Base-by-base conservation (phyloP, 2,329 filamentous ascomycete species). In the Apiospora malaysiana region DNA sequence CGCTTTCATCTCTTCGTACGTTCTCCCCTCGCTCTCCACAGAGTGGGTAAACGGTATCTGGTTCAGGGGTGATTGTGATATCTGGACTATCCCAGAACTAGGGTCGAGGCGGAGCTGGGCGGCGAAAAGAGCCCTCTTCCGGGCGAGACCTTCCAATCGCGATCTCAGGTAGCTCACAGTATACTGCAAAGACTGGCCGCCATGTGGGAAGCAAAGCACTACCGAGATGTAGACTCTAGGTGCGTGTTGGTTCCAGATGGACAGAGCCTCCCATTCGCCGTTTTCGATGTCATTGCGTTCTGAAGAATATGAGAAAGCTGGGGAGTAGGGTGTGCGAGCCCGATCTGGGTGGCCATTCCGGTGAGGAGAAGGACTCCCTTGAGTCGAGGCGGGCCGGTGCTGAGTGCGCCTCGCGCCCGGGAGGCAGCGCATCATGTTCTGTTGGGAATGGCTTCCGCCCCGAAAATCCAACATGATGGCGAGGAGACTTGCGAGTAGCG, bases 181-280 rank as follows among this genome's bases (percentile, higher is more conserved):
- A 42, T 76, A 72, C 43, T 73, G 72, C 46, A 73, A 72, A 45
- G 72, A 74, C n/a, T 65, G 32, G 49, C 77, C 70, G 66, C 77
- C 74, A 70, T 75, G 77, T 23, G 79, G 78, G 63, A 80, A 80
- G 70, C 77, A 79, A 25, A 80, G 76, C 25, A 79, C 78, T 46
- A 80, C 77, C 71, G 77, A 77, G 72, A 80, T 78, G 71, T 80
- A 80, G 45, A 78, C 78, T 10, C 79, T 77, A 68, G 79, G 79
- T 43, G 79, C 76, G 69, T 74, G 77, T 68, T 80, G 79, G 68
- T 80, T 80, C 75, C 78, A 80, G 46, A 80, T 76, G 21, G 79
- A 80, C 4, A 80, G 72, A 40, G 72, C 71, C 73, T 79, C 78
- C 71, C 73, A 67, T 72, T 72, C 59, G 32, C 32, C 32, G 56